phyloP scores from a whole-genome alignment of 2,329 filamentous ascomycete genomes.

The Penicillium sp. region DNA sequence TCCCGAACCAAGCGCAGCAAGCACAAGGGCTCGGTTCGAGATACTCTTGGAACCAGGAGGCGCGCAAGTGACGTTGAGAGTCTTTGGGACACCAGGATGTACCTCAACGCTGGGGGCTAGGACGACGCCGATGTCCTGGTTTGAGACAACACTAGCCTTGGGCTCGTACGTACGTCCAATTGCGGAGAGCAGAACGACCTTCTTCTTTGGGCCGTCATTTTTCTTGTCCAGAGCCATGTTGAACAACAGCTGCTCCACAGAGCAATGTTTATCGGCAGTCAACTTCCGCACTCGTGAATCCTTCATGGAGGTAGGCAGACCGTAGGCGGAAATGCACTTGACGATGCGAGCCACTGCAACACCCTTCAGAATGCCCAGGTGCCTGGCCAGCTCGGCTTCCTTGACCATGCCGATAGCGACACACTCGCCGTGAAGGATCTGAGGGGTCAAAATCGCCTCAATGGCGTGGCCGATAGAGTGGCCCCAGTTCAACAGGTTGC shows the following conservation, averaged over 20 bases:
- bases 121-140: slow-evolving; percentile 76
- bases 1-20: slow-evolving; percentile 84
- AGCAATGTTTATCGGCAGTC: slow-evolving; percentile 82
- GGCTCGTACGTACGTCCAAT: slow-evolving; percentile 87
- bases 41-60: slow-evolving; percentile 97
- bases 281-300: slow-evolving; percentile 79
- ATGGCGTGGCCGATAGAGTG: slow-evolving; percentile 97
- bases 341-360: slow-evolving; percentile 83
- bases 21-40: slow-evolving; percentile 89
- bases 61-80: slow-evolving; percentile 69
- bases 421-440: slow-evolving; percentile 91
- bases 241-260: slow-evolving; percentile 76
- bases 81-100: slow-evolving; percentile 65
- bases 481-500: slow-evolving; percentile 94
- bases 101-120: slow-evolving; percentile 77
- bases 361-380: slow-evolving; percentile 78
- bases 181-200: slow-evolving; percentile 85
- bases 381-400: slow-evolving; percentile 88
- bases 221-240: slow-evolving; percentile 99
- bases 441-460: slow-evolving; percentile 91
- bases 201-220: slow-evolving; percentile 92
- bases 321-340: slow-evolving; percentile 94
- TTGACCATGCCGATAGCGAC: slow-evolving; percentile 99
- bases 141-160: slow-evolving; percentile 83
- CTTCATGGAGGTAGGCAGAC: slow-evolving; percentile 76